Evolutionary conservation across 169 alveolate genomes (phyloP), one percentile per base, ranked within the genome.

Genomic region (Cardiosporidium cionae): DNA sequence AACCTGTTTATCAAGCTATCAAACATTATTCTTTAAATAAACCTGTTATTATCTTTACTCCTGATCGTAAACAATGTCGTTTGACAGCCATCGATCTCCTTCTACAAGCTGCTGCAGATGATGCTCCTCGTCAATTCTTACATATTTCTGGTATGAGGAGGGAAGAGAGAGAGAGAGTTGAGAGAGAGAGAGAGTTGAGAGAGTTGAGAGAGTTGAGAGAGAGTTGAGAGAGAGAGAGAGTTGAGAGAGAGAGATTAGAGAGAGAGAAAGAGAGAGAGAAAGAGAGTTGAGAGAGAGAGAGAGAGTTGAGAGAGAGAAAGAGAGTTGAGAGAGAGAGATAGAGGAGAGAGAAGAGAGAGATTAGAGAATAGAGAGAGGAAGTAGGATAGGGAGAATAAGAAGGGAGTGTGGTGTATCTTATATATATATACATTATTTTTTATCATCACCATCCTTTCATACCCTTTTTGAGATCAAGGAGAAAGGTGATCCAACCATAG

Each of bases 1-100:
- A 88, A 77, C 96, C 95, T 1, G 91, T 91, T 62, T 93, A 92
- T 82, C 87, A 91, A 69, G 86, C 89, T 23, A 66, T 86, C 63
- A 84, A 86, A 85, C 77, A 74, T 62, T 72, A 71, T 79, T 73
- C 87, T 5, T 78, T 80, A 22, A 79, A 79, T 34, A 84, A 87
- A 70, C 85, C 90, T 28, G 93, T 90, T 34, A 85, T 96, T 28
- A 87, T 96, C 32, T 94, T 94, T 86, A 97, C 94, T 35, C 88
- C 96, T n/a, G 98, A 95, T 66, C 90, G 98, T 68, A 93, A 95
- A 70, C 92, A 92, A 83, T 93, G 98, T 62, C 91, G 98, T 65
- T 79, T 94, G 70, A 76, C 95, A 33, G 99, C 99, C 52, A 78
- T 95, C 35, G 98, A 95, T 73, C 76, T 94, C 52, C 80, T 92